Evolutionary conservation across 1,284 basidiomycete species (phyloP), one percentile per base, ranked within the genome.

Genomic region (Naganishia sp.): DNA sequence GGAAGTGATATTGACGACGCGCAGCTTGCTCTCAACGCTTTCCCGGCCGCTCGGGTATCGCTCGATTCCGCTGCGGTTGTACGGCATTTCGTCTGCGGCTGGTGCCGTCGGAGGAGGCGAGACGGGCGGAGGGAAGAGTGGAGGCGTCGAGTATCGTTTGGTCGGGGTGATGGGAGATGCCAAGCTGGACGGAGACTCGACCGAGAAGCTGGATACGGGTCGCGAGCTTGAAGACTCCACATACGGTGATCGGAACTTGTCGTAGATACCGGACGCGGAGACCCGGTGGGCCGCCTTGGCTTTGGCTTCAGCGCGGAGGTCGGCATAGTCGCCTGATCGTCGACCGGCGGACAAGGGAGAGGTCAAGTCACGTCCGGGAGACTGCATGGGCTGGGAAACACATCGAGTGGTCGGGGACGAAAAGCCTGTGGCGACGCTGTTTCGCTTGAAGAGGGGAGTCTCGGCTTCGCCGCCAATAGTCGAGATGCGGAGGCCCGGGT

Each of bases 1-100:
- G 9, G 57, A 55, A 13, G 68, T 72, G 25, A 66, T 28, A 44
- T 74, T 75, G 46, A 72, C 69, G 13, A 75, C 72, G 33, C 72
- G 63, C 60, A 75, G 68, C 65, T 70, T 69, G 60, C 71, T 73
- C 31, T 67, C 68, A 48, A 67, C 55, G 28, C 68, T 60, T 48
- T 69, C 49, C 28, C 64, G 64, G 16, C 49, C 45, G 52, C 57
- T 68, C n/a, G 46, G 39, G 31, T 53, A 48, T 66, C 65, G 63
- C 44, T 65, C 52, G 48, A 64, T 60, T 44, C 50, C 59, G 55
- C 43, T 45, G 23, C 39, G 65, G 56, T 55, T 53, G 57, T 52
- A 50, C 31, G 33, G 57, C 48, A 57, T 21, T 49, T 43, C 52
- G n/a, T 50, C 11, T 23, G 18, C 53, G 15, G 18, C 28, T 4